Evolutionary conservation across 2,329 filamentous ascomycete species (phyloP).

Genomic region (Stylonectria norvegica): DNA sequence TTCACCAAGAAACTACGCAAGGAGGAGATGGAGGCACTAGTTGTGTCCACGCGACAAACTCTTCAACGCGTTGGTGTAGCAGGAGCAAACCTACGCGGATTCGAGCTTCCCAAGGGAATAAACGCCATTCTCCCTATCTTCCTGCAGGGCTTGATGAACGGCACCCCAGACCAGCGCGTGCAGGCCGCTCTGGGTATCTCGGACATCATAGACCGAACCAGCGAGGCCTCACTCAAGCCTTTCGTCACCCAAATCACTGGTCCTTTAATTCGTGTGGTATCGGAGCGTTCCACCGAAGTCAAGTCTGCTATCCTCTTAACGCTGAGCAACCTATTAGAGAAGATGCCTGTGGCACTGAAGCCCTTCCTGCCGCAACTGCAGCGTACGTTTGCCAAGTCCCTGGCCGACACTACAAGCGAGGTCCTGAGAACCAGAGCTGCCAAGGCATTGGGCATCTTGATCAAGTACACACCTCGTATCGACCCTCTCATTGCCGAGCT

Average conservation of each 20-base stretch:
- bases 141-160: slow-evolving; percentile 96
- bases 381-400: slow-evolving; percentile 91
- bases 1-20: slow-evolving; percentile 89
- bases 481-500: slow-evolving; percentile 91
- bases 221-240: slow-evolving; percentile 80
- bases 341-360: slow-evolving; percentile 92
- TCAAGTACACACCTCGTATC: slow-evolving; percentile 91
- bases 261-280: slow-evolving; percentile 94
- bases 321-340: slow-evolving; percentile 91
- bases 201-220: slow-evolving; percentile 91
- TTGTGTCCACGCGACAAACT: slow-evolving; percentile 79
- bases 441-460: slow-evolving; percentile 89
- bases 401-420: slow-evolving; percentile 91
- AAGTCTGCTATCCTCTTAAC: slow-evolving; percentile 93
- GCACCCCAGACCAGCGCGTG: slow-evolving; percentile 84
- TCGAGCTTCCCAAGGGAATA: slow-evolving; percentile 92
- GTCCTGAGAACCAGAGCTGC: slow-evolving; percentile 82
- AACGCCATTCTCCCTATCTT: slow-evolving; percentile 95
- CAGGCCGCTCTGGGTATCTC: slow-evolving; percentile 91
- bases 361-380: slow-evolving; percentile 96
- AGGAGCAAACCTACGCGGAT: slow-evolving; percentile 80
- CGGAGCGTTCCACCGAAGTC: slow-evolving; percentile 91
- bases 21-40: slow-evolving; percentile 95
- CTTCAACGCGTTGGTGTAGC: slow-evolving; percentile 85
- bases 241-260: slow-evolving; percentile 98